phyloP scores from a whole-genome alignment of 768 basidiomycete genomes.

The Suillus paluster region DNA sequence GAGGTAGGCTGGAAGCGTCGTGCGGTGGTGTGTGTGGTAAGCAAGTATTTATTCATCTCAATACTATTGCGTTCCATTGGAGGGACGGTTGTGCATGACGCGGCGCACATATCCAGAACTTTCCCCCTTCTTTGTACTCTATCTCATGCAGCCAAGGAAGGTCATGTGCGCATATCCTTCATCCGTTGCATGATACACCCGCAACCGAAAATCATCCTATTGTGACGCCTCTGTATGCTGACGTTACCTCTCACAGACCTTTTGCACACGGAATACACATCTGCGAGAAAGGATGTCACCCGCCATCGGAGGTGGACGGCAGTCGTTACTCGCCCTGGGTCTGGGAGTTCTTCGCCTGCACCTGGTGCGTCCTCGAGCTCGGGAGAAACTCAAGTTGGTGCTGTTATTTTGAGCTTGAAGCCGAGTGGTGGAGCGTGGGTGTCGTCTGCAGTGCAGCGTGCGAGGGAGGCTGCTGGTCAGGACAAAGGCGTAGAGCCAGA shows the following conservation, averaged over 20 bases:
- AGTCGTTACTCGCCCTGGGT: conserved; percentile 20
- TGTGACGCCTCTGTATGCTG: neutral
- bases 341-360: conserved; percentile 7
- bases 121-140: neutral
- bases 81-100: conserved; percentile 39
- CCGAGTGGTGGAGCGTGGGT: conserved; percentile 21
- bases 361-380: neutral
- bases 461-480: conserved; percentile 3
- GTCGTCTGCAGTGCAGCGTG: conserved; percentile 24
- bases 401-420: neutral
- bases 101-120: neutral
- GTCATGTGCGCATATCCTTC: no score
- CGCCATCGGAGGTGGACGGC: conserved; percentile 50
- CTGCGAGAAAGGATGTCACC: conserved; percentile 80
- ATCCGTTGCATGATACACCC: no score
- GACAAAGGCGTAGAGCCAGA: neutral
- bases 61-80: no score
- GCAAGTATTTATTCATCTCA: conserved; percentile 1
- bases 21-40: neutral
- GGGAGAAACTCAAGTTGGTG: conserved; percentile 1
- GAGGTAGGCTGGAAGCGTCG: conserved; percentile 67
- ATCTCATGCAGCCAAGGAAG: neutral
- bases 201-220: no score
- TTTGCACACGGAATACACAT: conserved; percentile 81
- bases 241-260: conserved; percentile 37